phyloP scores from a whole-genome alignment of 495 filamentous ascomycete species.

The Neurospora tetrasperma region DNA sequence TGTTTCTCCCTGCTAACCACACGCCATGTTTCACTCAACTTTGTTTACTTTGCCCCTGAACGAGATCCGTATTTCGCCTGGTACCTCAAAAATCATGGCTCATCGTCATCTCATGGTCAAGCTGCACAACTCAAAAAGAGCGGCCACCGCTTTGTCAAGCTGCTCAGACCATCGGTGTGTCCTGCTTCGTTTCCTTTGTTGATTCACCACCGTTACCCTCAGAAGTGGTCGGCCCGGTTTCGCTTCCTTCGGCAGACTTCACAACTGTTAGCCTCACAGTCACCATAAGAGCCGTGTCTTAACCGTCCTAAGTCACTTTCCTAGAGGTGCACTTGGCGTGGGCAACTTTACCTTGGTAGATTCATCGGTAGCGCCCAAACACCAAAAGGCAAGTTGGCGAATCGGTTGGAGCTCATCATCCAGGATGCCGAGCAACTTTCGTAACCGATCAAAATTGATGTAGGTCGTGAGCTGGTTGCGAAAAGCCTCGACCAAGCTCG shows the following conservation, averaged over 20 bases:
- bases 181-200: neutral
- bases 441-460: no score
- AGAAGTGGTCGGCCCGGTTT: neutral
- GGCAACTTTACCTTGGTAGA: neutral
- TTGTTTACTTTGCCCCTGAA: neutral
- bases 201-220: neutral
- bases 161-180: neutral
- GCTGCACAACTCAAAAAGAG: neutral
- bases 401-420: no score
- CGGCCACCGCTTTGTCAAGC: neutral
- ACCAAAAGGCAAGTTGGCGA: no score
- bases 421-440: no score
- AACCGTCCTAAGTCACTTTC: no score
- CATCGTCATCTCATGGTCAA: neutral
- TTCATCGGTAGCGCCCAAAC: neutral
- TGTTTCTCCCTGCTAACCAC: neutral
- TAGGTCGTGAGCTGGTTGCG: no score
- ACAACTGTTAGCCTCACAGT: neutral
- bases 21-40: neutral
- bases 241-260: neutral
- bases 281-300: neutral
- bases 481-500: neutral
- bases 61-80: neutral
- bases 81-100: neutral
- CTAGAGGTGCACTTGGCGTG: neutral